These are phyloP conservation scores for Murraya koenigii DNA, from an alignment of 345 rosid genomes.

Conservation along the genomic window DNA sequence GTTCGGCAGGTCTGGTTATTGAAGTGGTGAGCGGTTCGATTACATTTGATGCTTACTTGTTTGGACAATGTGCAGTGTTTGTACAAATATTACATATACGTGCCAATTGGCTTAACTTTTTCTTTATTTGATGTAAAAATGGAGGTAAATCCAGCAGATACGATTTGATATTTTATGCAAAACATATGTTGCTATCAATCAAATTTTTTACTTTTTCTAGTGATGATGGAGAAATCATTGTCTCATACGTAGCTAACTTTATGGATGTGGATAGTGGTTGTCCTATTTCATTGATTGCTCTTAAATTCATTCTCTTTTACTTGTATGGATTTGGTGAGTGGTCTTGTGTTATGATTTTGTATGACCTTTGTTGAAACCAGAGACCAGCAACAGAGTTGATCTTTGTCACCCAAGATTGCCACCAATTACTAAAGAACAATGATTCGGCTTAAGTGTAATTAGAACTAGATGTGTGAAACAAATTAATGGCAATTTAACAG, in stretches of 20 bases:
- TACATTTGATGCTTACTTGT: background rate
- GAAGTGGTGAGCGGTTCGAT: too few species aligned
- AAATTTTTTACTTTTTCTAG: background rate
- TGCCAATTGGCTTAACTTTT: background rate
- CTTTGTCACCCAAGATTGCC: too few species aligned
- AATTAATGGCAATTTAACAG: too few species aligned
- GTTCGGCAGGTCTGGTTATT: too few species aligned
- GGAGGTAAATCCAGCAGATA: background rate
- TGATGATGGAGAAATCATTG: background rate
- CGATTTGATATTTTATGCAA: background rate
- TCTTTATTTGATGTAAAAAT: background rate
- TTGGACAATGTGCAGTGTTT: background rate
- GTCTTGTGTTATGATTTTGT: background rate
- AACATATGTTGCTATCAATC: background rate
- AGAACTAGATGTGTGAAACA: too few species aligned
- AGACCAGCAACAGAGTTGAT: too few species aligned
- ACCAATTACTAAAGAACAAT: too few species aligned
- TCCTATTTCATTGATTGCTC: background rate
- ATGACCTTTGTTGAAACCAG: too few species aligned
- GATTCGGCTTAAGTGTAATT: too few species aligned
- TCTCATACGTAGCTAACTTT: background rate
- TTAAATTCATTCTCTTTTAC: background rate
- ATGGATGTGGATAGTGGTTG: background rate
- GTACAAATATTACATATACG: background rate
- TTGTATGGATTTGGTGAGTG: background rate